Evolutionary conservation across 75 land plant species (phyloP).

Genomic region (Cunninghamia lanceolata): DNA sequence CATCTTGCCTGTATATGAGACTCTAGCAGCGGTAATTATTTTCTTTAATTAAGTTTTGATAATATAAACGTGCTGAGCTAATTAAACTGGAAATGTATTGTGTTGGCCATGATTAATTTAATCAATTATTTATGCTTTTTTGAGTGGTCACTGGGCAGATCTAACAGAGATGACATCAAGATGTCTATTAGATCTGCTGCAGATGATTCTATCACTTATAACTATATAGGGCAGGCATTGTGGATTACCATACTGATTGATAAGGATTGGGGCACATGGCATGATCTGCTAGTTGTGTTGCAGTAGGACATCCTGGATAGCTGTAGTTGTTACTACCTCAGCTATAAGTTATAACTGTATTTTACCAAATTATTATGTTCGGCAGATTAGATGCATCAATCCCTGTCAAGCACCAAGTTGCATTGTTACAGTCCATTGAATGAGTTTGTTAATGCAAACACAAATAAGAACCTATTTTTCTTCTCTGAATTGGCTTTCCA

Average conservation of each 20-base stretch:
- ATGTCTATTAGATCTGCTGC: not conserved
- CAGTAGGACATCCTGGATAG: not conserved
- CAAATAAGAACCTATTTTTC: not conserved
- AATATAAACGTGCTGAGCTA: not conserved
- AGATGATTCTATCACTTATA: not conserved
- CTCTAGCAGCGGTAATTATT: constrained; percentile 53
- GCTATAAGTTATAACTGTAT: not conserved
- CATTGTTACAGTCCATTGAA: not conserved
- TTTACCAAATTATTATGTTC: not conserved
- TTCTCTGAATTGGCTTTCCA: not conserved
- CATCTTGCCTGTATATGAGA: constrained; percentile 71
- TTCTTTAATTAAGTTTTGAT: not conserved
- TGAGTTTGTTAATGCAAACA: not conserved
- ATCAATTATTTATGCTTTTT: not conserved
- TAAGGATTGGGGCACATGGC: not conserved
- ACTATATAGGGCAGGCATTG: not conserved
- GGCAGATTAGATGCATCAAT: not conserved
- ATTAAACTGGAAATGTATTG: not conserved
- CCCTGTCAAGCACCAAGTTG: not conserved
- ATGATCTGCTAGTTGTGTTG: not conserved
- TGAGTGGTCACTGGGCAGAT: not conserved
- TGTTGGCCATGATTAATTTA: not conserved
- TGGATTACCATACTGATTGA: not conserved
- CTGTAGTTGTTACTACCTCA: not conserved
- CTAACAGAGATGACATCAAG: not conserved